phyloP scores from a whole-genome alignment of 371 early-diverging fungal species.

The Nematocida major region DNA sequence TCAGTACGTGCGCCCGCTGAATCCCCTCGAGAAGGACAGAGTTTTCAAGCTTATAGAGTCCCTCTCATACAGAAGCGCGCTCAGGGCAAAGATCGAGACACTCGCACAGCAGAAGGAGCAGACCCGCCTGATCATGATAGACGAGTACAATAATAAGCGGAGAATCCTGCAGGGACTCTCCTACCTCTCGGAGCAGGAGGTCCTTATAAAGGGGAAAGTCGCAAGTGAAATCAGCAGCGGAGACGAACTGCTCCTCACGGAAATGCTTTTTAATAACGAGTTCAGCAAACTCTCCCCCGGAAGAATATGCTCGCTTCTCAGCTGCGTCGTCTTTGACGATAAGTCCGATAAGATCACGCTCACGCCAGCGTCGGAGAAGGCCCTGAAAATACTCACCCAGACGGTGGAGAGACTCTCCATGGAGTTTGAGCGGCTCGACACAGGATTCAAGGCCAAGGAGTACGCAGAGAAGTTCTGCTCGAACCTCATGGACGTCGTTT shows the following conservation, averaged over 20 bases:
- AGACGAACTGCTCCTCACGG: slow-evolving; percentile 90
- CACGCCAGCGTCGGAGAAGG: slow-evolving; percentile 66
- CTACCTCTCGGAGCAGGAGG: slow-evolving; percentile 57
- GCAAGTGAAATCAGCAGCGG: slow-evolving; percentile 96
- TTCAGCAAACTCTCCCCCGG: slow-evolving; percentile 83
- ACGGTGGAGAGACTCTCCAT: slow-evolving; percentile 76
- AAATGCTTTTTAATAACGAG: slow-evolving; percentile 93
- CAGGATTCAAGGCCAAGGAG: slow-evolving; percentile 69
- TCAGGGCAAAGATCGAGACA: slow-evolving; percentile 29
- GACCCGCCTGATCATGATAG: slow-evolving; percentile 61
- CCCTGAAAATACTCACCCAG: slow-evolving; percentile 75
- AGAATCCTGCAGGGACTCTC: slow-evolving; percentile 61
- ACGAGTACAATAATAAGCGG: slow-evolving; percentile 65
- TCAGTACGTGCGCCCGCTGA: background rate
- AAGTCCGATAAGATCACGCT: slow-evolving; percentile 60
- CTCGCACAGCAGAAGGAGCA: slow-evolving; percentile 45
- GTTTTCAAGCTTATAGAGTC: background rate
- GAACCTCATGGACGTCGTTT: slow-evolving; percentile 90
- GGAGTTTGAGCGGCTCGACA: slow-evolving; percentile 77
- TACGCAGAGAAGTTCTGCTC: slow-evolving; percentile 62
- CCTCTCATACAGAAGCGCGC: background rate
- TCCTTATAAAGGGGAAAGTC: slow-evolving; percentile 87
- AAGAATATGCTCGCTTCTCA: slow-evolving; percentile 78
- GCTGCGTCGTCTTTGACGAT: slow-evolving; percentile 86
- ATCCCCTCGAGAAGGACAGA: background rate